Conservation (phyloP, 257 asterid species). For the Solanum chaucha region DNA sequence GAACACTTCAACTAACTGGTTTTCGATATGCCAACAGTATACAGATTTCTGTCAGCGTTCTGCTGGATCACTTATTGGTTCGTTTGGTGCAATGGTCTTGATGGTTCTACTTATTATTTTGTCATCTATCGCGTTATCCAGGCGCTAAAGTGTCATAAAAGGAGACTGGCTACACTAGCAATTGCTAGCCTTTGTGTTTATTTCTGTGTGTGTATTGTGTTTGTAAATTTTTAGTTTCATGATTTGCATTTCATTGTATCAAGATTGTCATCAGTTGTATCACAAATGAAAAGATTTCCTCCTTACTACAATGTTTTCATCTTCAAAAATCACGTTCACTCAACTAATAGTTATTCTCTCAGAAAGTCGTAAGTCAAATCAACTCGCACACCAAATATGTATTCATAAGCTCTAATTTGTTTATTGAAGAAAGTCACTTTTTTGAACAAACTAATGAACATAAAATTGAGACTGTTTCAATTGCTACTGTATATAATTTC, state of each 20-base stretch:
- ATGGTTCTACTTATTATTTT: slow-evolving; percentile 37
- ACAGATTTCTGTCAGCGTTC: slow-evolving; percentile 45
- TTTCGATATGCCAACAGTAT: slow-evolving; percentile 55
- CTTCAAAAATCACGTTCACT: background rate
- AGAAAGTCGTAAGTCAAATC: background rate
- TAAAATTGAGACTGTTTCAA: background rate
- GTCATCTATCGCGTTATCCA: slow-evolving; percentile 43
- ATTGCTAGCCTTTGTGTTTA: background rate
- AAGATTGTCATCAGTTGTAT: background rate
- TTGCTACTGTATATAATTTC: background rate
- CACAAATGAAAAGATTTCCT: background rate
- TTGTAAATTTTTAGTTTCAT: background rate
- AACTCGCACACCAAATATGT: background rate
- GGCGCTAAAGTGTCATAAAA: background rate
- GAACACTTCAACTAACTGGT: slow-evolving; percentile 71
- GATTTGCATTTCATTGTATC: background rate
- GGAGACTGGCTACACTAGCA: background rate
- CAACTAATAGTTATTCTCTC: background rate
- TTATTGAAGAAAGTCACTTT: background rate
- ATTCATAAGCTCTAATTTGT: background rate
- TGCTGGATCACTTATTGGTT: slow-evolving; percentile 67
- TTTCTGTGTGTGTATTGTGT: background rate
- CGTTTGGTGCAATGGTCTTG: slow-evolving; percentile 36
- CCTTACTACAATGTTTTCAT: background rate
- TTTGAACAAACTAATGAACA: background rate